Evolutionary conservation across 2,329 filamentous ascomycete genomes (phyloP), one percentile per base, ranked within the genome.

Genomic region (Cladophialophora psammophila): DNA sequence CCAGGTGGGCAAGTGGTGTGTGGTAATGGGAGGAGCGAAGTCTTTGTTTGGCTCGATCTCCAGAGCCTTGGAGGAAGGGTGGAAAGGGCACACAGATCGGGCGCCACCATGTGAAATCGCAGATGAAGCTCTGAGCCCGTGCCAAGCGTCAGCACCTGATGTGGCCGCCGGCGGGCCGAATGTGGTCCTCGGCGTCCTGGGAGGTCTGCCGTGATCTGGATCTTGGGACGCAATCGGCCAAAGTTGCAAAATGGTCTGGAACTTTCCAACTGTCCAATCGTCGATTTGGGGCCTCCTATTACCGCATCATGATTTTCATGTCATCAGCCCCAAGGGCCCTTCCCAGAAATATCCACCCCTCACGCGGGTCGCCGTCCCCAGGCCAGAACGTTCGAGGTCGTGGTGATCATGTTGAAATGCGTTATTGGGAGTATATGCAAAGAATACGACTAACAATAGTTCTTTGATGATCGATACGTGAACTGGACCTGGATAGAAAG

Each of bases 21-120:
- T 35, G 34, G 48, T 13, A 54, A 42, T 38, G 55, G 59, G 58
- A 42, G n/a, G 36, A 32, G 26, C n/a, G 48, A 58, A 36, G 55
- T 31, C 35, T 65, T 52, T 68, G 66, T 70, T 66, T 70, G 68
- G 66, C 52, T 55, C 68, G 68, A 70, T 70, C 66, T 57, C 34
- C n/a, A 64, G 55, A 64, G 60, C 68, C 63, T 67, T 64, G 50
- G 42, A 62, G 15, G 32, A 54, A 9, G 56, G 26, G 32, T n/a
- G 59, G 61, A 66, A 59, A 58, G 53, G 55, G 62, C 40, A 53
- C 60, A 32, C 36, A 65, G 68, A 70, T 70, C 68, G 68, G 64
- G 20, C 63, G 26, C 32, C 55, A 58, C 36, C 53, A 55, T 53
- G 32, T 35, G 62, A 26, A 60, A 35, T 40, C 40, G 48, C 36